These are phyloP conservation scores for Nicotiana attenuata DNA, from an alignment of 257 asterid genomes.

Conservation along the genomic window DNA sequence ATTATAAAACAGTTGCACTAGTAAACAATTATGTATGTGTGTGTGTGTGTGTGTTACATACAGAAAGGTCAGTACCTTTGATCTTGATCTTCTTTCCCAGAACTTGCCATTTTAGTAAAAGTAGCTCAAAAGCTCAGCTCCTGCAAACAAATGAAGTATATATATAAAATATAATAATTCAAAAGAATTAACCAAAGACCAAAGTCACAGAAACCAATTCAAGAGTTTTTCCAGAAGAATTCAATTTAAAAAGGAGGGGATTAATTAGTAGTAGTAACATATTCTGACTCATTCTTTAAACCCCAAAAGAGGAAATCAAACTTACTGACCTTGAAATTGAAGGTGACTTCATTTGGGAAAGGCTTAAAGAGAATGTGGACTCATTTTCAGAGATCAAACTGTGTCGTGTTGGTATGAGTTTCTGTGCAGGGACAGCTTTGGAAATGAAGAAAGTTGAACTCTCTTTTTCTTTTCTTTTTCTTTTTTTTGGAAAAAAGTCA, in stretches of 20 bases:
- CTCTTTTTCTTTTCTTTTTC: not conserved
- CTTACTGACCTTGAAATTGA: not conserved
- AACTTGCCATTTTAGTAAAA: conserved; percentile 36
- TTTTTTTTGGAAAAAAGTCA: no score
- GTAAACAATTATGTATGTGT: not conserved
- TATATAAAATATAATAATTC: not conserved
- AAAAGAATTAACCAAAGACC: not conserved
- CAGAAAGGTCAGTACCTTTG: conserved; percentile 37
- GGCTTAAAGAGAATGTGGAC: not conserved
- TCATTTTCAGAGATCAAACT: not conserved
- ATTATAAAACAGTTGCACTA: not conserved
- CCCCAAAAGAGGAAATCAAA: conserved; percentile 8
- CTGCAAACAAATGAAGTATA: conserved; percentile 16
- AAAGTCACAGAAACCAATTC: not conserved
- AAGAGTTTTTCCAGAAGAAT: conserved; percentile 4
- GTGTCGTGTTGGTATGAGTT: not conserved
- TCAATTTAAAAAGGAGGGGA: not conserved
- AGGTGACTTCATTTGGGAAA: conserved; percentile 8
- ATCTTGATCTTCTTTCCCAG: conserved; percentile 52
- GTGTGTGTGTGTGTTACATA: not conserved
- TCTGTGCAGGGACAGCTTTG: conserved; percentile 9
- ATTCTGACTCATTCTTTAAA: not conserved
- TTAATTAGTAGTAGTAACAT: not conserved
- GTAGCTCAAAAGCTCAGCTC: conserved; percentile 27
- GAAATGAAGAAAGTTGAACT: not conserved